A percentile compares a stretch with the other conserved stretches of the same genome.
Conservation (phyloP, 306 rosid genomes). For the Canavalia gladiata region DNA sequence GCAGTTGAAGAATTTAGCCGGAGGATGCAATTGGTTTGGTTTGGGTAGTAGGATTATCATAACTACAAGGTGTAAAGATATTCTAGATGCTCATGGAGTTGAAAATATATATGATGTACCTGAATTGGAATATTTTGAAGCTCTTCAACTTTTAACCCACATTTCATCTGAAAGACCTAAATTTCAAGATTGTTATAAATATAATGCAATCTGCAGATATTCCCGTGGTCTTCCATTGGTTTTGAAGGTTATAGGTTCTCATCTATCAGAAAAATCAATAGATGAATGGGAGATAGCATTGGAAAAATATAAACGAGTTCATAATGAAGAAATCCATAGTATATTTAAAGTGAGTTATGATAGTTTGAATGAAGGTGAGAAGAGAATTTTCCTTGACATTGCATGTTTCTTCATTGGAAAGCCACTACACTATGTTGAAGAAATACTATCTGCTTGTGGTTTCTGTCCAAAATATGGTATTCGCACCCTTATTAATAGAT, state of each 20-base stretch:
- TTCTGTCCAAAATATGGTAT: slow-evolving; percentile 29
- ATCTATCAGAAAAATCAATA: slow-evolving; percentile 4
- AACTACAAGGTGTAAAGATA: slow-evolving; percentile 7
- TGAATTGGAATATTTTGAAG: not conserved
- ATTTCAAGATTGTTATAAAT: not conserved
- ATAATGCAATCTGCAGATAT: too few species aligned
- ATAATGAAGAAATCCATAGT: not conserved
- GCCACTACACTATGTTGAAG: slow-evolving; percentile 15
- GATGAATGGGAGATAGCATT: slow-evolving; percentile 22
- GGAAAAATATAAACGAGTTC: slow-evolving; percentile 16
- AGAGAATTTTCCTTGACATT: slow-evolving; percentile 20
- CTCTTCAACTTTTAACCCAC: slow-evolving; percentile 2
- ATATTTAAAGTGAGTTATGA: slow-evolving; percentile 29
- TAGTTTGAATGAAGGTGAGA: slow-evolving; percentile 15
- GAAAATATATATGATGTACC: slow-evolving; percentile 10
- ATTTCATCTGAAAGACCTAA: not conserved
- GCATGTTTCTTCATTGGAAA: slow-evolving; percentile 35
- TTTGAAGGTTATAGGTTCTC: slow-evolving; percentile 28
- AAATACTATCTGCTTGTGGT: slow-evolving; percentile 29
- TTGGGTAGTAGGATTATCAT: slow-evolving; percentile 26
- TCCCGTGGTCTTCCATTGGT: slow-evolving; percentile 27
- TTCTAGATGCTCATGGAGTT: slow-evolving; percentile 30
- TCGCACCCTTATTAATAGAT: not conserved
- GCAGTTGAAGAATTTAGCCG: slow-evolving; percentile 26
- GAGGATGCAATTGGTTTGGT: slow-evolving; percentile 17